Percentiles rank a stretch among this genome's conserved stretches.
Evolutionary conservation across 83 land plant species (phyloP).

Genomic region (Isoetes engelmannii): DNA sequence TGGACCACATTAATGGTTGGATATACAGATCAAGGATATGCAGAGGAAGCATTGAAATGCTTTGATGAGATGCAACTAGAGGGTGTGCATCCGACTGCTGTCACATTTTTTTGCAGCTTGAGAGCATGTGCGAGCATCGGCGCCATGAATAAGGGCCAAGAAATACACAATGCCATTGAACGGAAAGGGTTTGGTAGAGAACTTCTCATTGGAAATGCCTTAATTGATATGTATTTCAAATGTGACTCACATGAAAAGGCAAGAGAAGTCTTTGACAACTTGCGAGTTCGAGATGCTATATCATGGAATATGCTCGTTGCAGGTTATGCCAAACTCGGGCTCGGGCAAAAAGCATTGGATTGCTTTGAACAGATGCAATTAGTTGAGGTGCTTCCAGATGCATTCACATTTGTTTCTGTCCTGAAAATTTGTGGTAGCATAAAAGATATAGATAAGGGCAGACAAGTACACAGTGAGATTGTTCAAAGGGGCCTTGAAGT

Average conservation of each 20-base stretch:
- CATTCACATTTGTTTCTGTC: no score
- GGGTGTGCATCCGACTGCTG: neutral
- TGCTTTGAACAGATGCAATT: no score
- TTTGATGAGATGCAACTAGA: constrained; percentile 7
- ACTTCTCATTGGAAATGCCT: neutral
- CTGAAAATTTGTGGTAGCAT: no score
- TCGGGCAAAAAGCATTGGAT: no score
- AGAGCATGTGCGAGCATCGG: constrained; percentile 2
- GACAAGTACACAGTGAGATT: no score
- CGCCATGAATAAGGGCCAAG: neutral
- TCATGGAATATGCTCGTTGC: constrained; percentile 7
- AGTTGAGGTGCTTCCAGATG: no score
- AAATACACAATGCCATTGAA: neutral
- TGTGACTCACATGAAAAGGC: neutral
- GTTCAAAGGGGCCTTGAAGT: no score
- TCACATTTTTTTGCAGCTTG: neutral
- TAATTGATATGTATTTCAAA: constrained; percentile 5
- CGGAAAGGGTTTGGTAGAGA: neutral
- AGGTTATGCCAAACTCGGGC: no score
- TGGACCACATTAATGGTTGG: constrained; percentile 6
- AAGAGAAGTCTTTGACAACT: neutral
- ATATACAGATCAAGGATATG: neutral
- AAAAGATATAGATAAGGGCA: no score
- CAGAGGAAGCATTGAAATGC: neutral
- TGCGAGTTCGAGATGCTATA: neutral